Base-by-base conservation (phyloP, 208 protist species). In the Trypanosoma congolense region DNA sequence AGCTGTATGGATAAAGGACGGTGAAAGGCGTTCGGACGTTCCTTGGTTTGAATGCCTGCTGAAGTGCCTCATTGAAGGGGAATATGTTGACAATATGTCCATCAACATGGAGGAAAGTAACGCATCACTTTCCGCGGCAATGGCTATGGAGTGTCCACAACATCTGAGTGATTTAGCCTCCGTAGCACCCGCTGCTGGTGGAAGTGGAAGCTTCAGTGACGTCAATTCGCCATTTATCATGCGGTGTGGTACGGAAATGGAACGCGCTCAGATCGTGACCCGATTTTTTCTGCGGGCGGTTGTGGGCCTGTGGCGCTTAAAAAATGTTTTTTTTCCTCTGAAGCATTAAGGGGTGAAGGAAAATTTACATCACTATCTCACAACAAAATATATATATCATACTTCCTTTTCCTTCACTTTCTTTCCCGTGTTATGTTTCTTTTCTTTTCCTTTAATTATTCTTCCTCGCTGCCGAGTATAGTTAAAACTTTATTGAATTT, bases 301-400 rank as follows among this genome's bases (percentile, higher is more conserved):
- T 18, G 41, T 84, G 4, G 50, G 55, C 1, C 67, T 68, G 1
- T 91, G 83, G 83, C 59, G 71, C 0, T 30, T 51, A 18, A 84
- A 86, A 56, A 91, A 91, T 50, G 72, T 83, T 79, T 61, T 68
- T 22, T 18, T 47, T 2, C 43, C 51, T 19, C 4, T 43, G 26
- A 21, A 16, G 5, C 16, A 33, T 29, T 31, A 44, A 42, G 9
- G 28, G 3, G 4, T 10, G 14, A 48, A 41, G 46, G 10, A 30
- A 59, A 31, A 21, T 14, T 42, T 18, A 26, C 2, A 12, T 41
- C 8, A 44, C n/a, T 8, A 47, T 47, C 43, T 22, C 12, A 22
- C n/a, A n/a, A n/a, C n/a, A n/a, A n/a, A n/a, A n/a, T n/a, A n/a
- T n/a, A n/a, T n/a, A n/a, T n/a, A n/a, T n/a, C n/a, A n/a, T n/a